Evolutionary conservation across 2,329 filamentous ascomycete species (phyloP), one percentile per base, ranked within the genome.

Genomic region (Hansfordia pulvinata): DNA sequence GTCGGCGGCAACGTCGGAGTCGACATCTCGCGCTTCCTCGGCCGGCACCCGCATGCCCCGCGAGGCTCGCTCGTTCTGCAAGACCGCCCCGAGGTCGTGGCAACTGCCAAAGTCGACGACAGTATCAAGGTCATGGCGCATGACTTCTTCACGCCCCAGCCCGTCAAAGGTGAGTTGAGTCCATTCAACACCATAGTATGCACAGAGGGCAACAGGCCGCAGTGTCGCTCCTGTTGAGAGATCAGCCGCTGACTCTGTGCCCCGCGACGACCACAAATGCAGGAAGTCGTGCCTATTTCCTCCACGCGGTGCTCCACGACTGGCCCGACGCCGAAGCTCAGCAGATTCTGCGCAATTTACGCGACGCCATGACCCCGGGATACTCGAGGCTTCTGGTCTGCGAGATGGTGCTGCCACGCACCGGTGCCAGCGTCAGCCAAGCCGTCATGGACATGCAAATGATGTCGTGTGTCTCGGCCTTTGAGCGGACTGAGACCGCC

Each of bases 1-100:
- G 33, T 59, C 4, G 53, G 52, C 20, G 54, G 55, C 6, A 49
- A 48, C 24, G 46, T 43, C 6, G 54, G 53, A 2, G 43, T 51
- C 12, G 53, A 58, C 30, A 36, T 52, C 7, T 37, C 39, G 2
- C 41, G 41, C 14, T 37, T 56, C 7, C 36, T 46, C 4, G 28
- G 33, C 10, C 40, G 37, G 8, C 45, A 49, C 23, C 53, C 53
- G 0, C 37, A 48, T 1, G 31, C 50, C 8, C 48, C 46, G 9
- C 30, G 37, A 3, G 43, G 46, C 2, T 28, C 35, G 3, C 40
- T 57, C 1, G 38, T 59, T 2, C 32, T 58, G 15, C 49, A 58
- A 23, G 54, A 58, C 30, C 42, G 51, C 2, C 50, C 51, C 2
- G 46, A 53, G 17, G 42, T 53, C 2, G 44, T 57, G 24, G 43